These are phyloP conservation scores for Streptanthus diversifolius DNA, from an alignment of 345 rosid genomes.

Conservation along the genomic window DNA sequence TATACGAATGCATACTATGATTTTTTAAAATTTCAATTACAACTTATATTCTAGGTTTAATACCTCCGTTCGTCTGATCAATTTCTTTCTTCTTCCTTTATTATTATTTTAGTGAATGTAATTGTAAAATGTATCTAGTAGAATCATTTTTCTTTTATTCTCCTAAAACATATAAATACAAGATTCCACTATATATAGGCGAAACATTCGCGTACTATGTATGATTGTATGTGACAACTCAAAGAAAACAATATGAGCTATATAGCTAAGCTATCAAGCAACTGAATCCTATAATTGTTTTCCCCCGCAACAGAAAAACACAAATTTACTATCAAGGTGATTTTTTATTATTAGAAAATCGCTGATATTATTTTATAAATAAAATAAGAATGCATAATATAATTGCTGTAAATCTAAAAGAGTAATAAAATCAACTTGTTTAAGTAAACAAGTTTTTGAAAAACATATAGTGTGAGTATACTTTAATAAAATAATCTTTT, in stretches of 20 bases:
- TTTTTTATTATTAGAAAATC: not conserved
- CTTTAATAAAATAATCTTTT: not conserved
- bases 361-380: not conserved
- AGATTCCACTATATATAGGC: not conserved
- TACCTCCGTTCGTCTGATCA: not conserved
- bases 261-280: constrained; percentile 11
- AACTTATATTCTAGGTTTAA: not conserved
- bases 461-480: not conserved
- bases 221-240: not conserved
- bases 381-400: not conserved
- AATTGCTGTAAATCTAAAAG: not conserved
- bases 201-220: constrained; percentile 2
- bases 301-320: not conserved
- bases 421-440: not conserved
- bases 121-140: not conserved
- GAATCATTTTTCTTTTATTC: not conserved
- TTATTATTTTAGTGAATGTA: not conserved
- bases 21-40: not conserved
- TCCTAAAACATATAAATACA: not conserved
- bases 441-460: not conserved
- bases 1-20: not conserved
- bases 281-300: not conserved
- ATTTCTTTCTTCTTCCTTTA: not conserved
- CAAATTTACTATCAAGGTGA: not conserved
- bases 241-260: constrained; percentile 4